A percentile compares a stretch with the other conserved stretches of the same genome.
These are phyloP conservation scores for Rugonectria rugulosa DNA, from an alignment of 2,329 filamentous ascomycete species.

Conservation along the genomic window DNA sequence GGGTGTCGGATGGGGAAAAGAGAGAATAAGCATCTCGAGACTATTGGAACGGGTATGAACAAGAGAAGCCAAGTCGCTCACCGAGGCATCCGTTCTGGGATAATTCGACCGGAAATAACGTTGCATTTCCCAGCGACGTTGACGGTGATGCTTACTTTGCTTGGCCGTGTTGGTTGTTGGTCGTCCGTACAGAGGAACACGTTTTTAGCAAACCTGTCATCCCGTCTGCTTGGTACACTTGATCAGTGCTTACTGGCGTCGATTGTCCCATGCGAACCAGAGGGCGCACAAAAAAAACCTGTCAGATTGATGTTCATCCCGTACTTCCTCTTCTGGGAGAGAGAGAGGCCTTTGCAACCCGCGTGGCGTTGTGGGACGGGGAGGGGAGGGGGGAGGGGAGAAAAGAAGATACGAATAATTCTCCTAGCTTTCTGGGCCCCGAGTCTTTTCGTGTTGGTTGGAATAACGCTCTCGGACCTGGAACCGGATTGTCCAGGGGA, in stretches of 20 bases:
- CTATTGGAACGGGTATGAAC: too few relatives aligned
- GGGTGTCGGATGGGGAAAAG: too few relatives aligned
- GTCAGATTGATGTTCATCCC: conserved; percentile 7
- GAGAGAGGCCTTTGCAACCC: neutral
- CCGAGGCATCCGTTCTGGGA: too few relatives aligned
- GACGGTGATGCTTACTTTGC: neutral
- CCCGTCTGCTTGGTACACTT: neutral
- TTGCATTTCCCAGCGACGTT: neutral
- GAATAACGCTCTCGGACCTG: neutral
- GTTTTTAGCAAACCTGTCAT: too few relatives aligned
- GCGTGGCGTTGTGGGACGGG: neutral
- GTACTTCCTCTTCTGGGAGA: conserved; percentile 2
- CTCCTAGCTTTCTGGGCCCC: neutral
- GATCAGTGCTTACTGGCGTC: conserved; percentile 2
- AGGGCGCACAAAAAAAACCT: neutral
- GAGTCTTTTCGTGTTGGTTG: neutral
- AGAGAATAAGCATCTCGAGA: too few relatives aligned
- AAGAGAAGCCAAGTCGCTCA: too few relatives aligned
- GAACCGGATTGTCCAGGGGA: too few relatives aligned
- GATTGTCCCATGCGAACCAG: conserved; percentile 1
- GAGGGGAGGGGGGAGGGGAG: too few relatives aligned
- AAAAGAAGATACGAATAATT: neutral
- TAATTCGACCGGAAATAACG: conserved; percentile 11
- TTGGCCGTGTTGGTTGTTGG: neutral
- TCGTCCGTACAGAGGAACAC: too few relatives aligned